Evolutionary conservation across 1,284 basidiomycete genomes (phyloP).

Genomic region (Rhizopogon parksii): DNA sequence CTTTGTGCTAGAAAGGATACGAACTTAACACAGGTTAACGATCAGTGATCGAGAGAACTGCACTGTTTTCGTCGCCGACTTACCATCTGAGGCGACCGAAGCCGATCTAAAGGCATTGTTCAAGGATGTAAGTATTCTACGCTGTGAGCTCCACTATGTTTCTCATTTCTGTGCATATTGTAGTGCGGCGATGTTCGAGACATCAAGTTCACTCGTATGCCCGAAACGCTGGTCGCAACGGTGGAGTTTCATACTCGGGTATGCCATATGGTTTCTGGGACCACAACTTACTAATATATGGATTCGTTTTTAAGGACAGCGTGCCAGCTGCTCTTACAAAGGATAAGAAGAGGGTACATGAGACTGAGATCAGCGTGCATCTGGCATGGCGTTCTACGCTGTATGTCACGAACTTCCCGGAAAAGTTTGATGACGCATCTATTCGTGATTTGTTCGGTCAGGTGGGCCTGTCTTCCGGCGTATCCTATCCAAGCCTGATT

Average conservation of each 20-base stretch:
- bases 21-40: not conserved
- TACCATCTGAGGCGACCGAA: slow-evolving; percentile 54
- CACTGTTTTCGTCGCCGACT: slow-evolving; percentile 80
- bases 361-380: slow-evolving; percentile 72
- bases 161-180: slow-evolving; percentile 7
- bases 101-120: slow-evolving; percentile 71
- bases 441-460: slow-evolving; percentile 75
- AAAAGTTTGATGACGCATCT: slow-evolving; percentile 71
- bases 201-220: slow-evolving; percentile 61
- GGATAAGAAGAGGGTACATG: slow-evolving; percentile 82
- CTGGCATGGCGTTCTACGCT: slow-evolving; percentile 92
- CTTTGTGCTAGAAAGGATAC: not conserved
- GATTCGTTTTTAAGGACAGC: slow-evolving; percentile 45
- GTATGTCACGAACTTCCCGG: slow-evolving; percentile 95
- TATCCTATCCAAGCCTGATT: slow-evolving; percentile 6
- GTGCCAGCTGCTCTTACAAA: slow-evolving; percentile 85
- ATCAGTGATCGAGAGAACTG: slow-evolving; percentile 90
- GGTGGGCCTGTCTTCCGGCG: slow-evolving; percentile 35
- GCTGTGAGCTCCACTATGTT: not conserved
- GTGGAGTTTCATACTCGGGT: slow-evolving; percentile 76
- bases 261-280: slow-evolving; percentile 14
- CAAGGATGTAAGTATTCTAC: slow-evolving; percentile 62
- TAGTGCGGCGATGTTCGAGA: slow-evolving; percentile 84
- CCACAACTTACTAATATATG: not conserved
- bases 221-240: slow-evolving; percentile 59